These are phyloP conservation scores for Podosphaera fusca DNA, from an alignment of 2,329 filamentous ascomycete genomes.

Conservation along the genomic window DNA sequence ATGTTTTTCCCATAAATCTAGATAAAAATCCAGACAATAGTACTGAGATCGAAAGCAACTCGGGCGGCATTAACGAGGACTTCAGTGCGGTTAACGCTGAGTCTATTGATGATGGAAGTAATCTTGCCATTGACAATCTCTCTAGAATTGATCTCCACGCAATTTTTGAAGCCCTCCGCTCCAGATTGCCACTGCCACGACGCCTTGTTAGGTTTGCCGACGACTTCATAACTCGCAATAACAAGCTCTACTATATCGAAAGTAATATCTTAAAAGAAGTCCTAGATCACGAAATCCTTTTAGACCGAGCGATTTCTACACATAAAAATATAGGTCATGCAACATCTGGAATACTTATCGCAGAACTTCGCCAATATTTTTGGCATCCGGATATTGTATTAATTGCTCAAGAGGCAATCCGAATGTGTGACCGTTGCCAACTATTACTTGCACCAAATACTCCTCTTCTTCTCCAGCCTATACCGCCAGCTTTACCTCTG, in stretches of 20 bases:
- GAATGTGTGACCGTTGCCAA: neutral
- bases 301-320: neutral
- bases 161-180: neutral
- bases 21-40: neutral
- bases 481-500: neutral
- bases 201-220: neutral
- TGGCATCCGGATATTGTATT: neutral
- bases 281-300: neutral
- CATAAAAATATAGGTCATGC: neutral
- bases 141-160: neutral
- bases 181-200: no score
- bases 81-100: neutral
- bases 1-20: neutral
- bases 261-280: neutral
- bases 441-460: neutral
- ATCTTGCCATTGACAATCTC: neutral
- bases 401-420: neutral
- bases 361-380: neutral
- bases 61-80: neutral
- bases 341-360: neutral
- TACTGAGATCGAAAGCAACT: neutral
- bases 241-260: neutral
- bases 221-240: neutral
- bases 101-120: neutral
- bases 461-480: neutral